These are phyloP conservation scores for Phytopythium cucurbitacearum DNA, from an alignment of 352 stramenopile genomes.

Conservation along the genomic window DNA sequence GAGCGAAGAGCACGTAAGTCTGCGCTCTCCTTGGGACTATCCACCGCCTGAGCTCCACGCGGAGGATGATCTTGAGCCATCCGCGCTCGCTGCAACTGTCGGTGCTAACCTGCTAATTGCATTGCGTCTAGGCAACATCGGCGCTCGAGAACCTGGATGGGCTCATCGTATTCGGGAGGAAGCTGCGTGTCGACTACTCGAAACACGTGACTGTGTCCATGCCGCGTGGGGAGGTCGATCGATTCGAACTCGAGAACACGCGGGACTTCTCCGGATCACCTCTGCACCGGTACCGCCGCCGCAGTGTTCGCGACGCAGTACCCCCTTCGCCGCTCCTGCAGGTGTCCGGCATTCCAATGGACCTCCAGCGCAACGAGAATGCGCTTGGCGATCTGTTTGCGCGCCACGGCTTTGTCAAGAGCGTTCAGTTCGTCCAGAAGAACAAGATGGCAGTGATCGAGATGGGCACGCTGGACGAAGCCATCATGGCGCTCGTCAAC, in stretches of 20 bases:
- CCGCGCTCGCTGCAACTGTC: neutral
- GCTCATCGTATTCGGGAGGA: conserved; percentile 69
- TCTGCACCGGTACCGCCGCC: conserved; percentile 73
- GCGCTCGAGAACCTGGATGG: conserved; percentile 76
- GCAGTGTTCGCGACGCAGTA: conserved; percentile 55
- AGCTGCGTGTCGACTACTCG: conserved; percentile 79
- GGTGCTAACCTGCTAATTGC: neutral
- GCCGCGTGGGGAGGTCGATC: conserved; percentile 72
- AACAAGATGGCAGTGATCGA: conserved; percentile 81
- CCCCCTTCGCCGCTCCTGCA: conserved; percentile 60
- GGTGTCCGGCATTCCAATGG: conserved; percentile 66
- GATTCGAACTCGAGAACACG: conserved; percentile 82
- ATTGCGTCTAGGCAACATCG: conserved; percentile 45
- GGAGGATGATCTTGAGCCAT: neutral
- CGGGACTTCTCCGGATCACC: conserved; percentile 71
- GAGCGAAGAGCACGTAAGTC: conserved; percentile 66
- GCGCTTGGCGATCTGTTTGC: conserved; percentile 62
- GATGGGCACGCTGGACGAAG: conserved; percentile 73
- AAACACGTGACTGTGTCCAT: conserved; percentile 81
- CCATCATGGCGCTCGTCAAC: conserved; percentile 59
- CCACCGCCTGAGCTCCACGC: no score
- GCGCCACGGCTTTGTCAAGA: conserved; percentile 67
- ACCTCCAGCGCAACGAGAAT: conserved; percentile 61
- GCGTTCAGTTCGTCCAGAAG: conserved; percentile 72
- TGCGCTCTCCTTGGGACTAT: neutral